Conservation (phyloP, 257 asterid species). For the Avicennia marina region DNA sequence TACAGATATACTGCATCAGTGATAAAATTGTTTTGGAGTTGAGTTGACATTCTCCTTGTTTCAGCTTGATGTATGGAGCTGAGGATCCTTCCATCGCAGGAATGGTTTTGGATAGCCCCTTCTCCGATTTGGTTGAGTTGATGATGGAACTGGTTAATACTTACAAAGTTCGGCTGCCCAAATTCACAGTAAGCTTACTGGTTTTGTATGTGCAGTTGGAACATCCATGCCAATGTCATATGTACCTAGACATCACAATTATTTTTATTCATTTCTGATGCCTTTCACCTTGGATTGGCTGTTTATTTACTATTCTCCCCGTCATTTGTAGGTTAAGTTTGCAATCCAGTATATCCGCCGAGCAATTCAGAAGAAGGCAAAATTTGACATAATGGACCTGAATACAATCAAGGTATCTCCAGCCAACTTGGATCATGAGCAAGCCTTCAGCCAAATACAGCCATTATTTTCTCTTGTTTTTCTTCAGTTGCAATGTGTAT, state of each 20-base stretch:
- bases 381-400: slow-evolving; percentile 77
- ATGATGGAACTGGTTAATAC: slow-evolving; percentile 97
- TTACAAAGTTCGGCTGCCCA: slow-evolving; percentile 84
- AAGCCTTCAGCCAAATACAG: background rate
- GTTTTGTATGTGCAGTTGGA: background rate
- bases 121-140: slow-evolving; percentile 89
- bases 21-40: too few relatives aligned
- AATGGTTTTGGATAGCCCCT: slow-evolving; percentile 96
- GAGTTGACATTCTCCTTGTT: slow-evolving; percentile 19
- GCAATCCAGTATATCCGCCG: slow-evolving; percentile 90
- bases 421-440: background rate
- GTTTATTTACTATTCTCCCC: background rate
- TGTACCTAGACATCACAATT: background rate
- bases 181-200: slow-evolving; percentile 70
- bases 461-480: background rate
- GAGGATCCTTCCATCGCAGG: slow-evolving; percentile 99
- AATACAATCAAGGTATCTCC: slow-evolving; percentile 72
- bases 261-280: background rate
- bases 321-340: slow-evolving; percentile 63
- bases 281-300: background rate
- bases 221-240: background rate
- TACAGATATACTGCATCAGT: background rate
- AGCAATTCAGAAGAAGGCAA: slow-evolving; percentile 77
- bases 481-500: background rate
- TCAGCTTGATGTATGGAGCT: slow-evolving; percentile 92